Conservation (phyloP, 1,284 basidiomycete genomes). For the Tylopilus microsporus region DNA sequence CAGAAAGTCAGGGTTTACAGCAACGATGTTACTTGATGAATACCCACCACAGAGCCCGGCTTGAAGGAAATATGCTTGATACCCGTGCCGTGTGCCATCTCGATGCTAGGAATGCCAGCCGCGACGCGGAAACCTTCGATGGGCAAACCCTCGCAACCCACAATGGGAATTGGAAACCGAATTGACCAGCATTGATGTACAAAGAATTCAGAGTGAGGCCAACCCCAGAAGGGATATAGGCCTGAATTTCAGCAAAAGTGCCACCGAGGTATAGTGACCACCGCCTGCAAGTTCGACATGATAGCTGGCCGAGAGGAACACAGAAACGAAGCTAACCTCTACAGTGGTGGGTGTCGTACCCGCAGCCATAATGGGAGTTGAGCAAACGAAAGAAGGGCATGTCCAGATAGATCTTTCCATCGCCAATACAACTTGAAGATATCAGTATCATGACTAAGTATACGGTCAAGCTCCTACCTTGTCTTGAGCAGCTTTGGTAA, state of each 20-base stretch:
- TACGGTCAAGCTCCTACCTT: slow-evolving; percentile 46
- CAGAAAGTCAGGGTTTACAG: slow-evolving; percentile 91
- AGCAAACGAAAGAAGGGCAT: slow-evolving; percentile 94
- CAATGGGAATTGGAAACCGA: slow-evolving; percentile 23
- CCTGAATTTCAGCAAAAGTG: too few relatives aligned
- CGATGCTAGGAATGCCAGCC: slow-evolving; percentile 88
- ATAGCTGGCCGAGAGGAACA: slow-evolving; percentile 51
- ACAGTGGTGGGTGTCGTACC: slow-evolving; percentile 98
- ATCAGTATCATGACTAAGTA: slow-evolving; percentile 10
- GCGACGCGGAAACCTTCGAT: slow-evolving; percentile 52
- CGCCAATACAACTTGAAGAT: slow-evolving; percentile 42
- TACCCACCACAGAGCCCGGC: slow-evolving; percentile 95
- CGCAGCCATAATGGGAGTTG: slow-evolving; percentile 97
- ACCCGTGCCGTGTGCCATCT: slow-evolving; percentile 81
- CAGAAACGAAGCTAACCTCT: slow-evolving; percentile 86
- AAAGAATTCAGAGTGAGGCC: slow-evolving; percentile 53
- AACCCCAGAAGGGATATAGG: too few relatives aligned
- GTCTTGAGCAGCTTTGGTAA: slow-evolving; percentile 82
- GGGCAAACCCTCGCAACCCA: slow-evolving; percentile 37
- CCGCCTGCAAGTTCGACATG: too few relatives aligned
- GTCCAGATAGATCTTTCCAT: slow-evolving; percentile 88
- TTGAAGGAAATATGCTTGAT: slow-evolving; percentile 97
- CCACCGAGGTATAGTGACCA: too few relatives aligned
- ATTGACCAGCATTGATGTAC: too few relatives aligned
- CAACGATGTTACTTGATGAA: slow-evolving; percentile 97